These are phyloP conservation scores for Colletotrichum tofieldiae DNA, from an alignment of 2,329 filamentous ascomycete species.

Conservation along the genomic window DNA sequence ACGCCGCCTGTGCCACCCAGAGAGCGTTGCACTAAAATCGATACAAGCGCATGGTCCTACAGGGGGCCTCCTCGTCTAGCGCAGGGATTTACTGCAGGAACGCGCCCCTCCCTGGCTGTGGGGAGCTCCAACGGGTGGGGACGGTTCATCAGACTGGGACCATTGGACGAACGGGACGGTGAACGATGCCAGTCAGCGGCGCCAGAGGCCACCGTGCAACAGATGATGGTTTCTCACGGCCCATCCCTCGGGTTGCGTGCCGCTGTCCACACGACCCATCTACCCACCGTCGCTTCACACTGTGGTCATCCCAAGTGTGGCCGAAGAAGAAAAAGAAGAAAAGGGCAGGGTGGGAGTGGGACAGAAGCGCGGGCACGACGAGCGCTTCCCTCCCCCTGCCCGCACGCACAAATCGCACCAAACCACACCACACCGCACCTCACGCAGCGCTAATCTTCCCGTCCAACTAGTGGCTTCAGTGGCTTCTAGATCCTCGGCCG, in stretches of 20 bases:
- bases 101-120: conserved; percentile 37
- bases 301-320: conserved; percentile 17
- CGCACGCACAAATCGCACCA: not conserved
- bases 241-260: not conserved
- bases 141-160: conserved; percentile 29
- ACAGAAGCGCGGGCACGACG: conserved; percentile 15
- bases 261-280: not conserved
- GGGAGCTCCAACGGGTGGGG: conserved; percentile 22
- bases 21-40: conserved; percentile 40
- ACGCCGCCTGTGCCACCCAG: conserved; percentile 28
- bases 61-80: conserved; percentile 33
- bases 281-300: conserved; percentile 23
- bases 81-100: conserved; percentile 44
- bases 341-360: not conserved
- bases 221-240: not conserved
- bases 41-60: conserved; percentile 32
- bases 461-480: conserved; percentile 39
- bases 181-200: conserved; percentile 12
- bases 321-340: not conserved
- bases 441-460: conserved; percentile 34
- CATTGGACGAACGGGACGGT: conserved; percentile 19
- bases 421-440: conserved; percentile 16
- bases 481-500: conserved; percentile 42
- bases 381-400: conserved; percentile 17
- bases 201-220: conserved; percentile 23